phyloP scores from a whole-genome alignment of 805 yeast genomes.

The Brettanomyces nanus region DNA sequence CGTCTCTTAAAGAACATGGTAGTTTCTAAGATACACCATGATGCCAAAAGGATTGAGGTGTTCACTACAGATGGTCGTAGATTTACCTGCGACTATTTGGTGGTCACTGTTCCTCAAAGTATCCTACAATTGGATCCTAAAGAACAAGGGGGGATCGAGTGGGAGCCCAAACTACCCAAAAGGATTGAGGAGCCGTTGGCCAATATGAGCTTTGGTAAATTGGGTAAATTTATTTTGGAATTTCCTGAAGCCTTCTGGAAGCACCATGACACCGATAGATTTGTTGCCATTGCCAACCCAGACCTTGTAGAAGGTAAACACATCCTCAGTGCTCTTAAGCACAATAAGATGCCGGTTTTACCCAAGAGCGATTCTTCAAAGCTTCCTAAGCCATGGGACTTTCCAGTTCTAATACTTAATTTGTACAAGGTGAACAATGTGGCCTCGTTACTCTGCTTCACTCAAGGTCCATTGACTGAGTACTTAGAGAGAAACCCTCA shows the following conservation, averaged over 20 bases:
- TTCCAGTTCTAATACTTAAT: constrained; percentile 58
- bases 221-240: constrained; percentile 69
- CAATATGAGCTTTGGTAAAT: constrained; percentile 50
- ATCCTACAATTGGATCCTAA: constrained; percentile 37
- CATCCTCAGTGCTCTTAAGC: background rate
- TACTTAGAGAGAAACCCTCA: constrained; percentile 42
- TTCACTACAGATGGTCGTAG: constrained; percentile 26
- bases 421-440: constrained; percentile 34
- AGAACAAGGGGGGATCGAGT: constrained; percentile 40
- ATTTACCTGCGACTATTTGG: constrained; percentile 42
- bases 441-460: constrained; percentile 55
- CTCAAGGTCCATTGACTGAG: constrained; percentile 69
- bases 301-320: constrained; percentile 8
- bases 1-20: constrained; percentile 33
- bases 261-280: constrained; percentile 37
- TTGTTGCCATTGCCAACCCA: constrained; percentile 36
- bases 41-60: constrained; percentile 19
- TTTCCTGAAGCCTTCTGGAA: constrained; percentile 59
- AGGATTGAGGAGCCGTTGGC: constrained; percentile 34
- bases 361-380: background rate
- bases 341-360: constrained; percentile 1
- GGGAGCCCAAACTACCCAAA: constrained; percentile 49
- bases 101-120: constrained; percentile 76
- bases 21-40: constrained; percentile 33
- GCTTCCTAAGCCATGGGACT: constrained; percentile 41